Percentiles rank a stretch among this genome's conserved stretches.
phyloP scores from a whole-genome alignment of 805 yeast species.

The Maudiozyma pseudohumilis region DNA sequence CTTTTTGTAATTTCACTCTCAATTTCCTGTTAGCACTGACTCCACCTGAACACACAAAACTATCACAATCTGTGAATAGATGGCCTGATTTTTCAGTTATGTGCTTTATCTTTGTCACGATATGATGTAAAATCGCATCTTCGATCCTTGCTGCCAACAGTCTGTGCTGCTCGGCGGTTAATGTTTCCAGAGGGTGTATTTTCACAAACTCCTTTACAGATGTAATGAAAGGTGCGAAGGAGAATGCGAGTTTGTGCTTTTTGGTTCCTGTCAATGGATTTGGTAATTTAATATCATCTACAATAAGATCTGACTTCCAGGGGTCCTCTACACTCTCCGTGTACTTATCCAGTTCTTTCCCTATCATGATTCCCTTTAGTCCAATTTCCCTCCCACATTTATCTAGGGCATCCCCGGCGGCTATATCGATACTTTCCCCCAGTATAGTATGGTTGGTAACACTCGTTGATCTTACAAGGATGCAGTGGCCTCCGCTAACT shows the following conservation, averaged over 20 bases:
- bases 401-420: constrained; percentile 89
- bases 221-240: constrained; percentile 71
- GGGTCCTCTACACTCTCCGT: constrained; percentile 37
- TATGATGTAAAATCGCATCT: constrained; percentile 59
- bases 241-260: constrained; percentile 40
- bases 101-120: constrained; percentile 48
- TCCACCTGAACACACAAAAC: constrained; percentile 85
- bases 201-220: constrained; percentile 34
- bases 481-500: constrained; percentile 92
- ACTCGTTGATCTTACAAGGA: constrained; percentile 60
- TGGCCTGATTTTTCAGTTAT: constrained; percentile 36
- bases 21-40: constrained; percentile 70
- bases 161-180: constrained; percentile 23
- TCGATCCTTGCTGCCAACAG: constrained; percentile 53
- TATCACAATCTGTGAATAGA: constrained; percentile 33
- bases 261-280: constrained; percentile 45
- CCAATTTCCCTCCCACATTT: constrained; percentile 87
- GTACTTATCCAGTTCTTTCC: constrained; percentile 59
- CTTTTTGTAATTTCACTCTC: constrained; percentile 37
- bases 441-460: constrained; percentile 60
- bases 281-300: constrained; percentile 28
- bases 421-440: constrained; percentile 73
- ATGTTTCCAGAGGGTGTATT: constrained; percentile 12
- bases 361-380: constrained; percentile 71
- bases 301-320: neutral